Evolutionary conservation across 2,329 filamentous ascomycete genomes (phyloP), one percentile per base, ranked within the genome.

Genomic region (Colletotrichum trifolii): DNA sequence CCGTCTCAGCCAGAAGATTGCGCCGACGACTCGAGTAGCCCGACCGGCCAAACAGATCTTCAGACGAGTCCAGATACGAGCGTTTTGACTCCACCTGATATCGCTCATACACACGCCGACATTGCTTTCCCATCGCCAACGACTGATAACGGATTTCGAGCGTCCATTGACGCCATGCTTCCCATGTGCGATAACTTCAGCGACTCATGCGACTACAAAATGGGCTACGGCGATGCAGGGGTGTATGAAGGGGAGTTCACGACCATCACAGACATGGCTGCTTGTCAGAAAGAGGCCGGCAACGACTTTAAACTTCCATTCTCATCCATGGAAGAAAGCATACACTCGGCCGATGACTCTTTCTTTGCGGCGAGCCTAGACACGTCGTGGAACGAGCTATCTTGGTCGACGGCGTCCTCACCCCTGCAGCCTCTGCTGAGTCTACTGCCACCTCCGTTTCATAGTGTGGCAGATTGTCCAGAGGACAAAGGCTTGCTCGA

Each of bases 401-500:
- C 52, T 4, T 65, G 62, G 58, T 42, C 62, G 4, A 34, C 52
- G 10, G 17, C 47, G 9, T 62, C 62, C 8, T 60, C 62, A 17
- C 62, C 62, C 5, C 13, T 65, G 12, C 13, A 42, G 13, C 62
- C 62, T 8, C 13, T 65, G 7, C 13, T 47, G 13, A 56, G 15
- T 13, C 35, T 56, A 35, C 8, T 65, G 10, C 62, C 62, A 0
- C 58, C 62, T 2, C 39, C 46, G 7, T 56, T 55, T 8, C 62
- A 39, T 15, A 45, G 40, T 3, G 40, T 38, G 6, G 12, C 52
- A 2, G 62, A 65, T 9, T 65, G 46, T 6, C 66, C 60, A 3
- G 63, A 67, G 40, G 52, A 54, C 17, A 62, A 53, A 8, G 54
- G 59, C n/a, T 49, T 68, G 15, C 39, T 68, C 4, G 64, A 68